These are phyloP conservation scores for Zelopaecilomyces penicillatus DNA, from an alignment of 2,329 filamentous ascomycete species.

Conservation along the genomic window DNA sequence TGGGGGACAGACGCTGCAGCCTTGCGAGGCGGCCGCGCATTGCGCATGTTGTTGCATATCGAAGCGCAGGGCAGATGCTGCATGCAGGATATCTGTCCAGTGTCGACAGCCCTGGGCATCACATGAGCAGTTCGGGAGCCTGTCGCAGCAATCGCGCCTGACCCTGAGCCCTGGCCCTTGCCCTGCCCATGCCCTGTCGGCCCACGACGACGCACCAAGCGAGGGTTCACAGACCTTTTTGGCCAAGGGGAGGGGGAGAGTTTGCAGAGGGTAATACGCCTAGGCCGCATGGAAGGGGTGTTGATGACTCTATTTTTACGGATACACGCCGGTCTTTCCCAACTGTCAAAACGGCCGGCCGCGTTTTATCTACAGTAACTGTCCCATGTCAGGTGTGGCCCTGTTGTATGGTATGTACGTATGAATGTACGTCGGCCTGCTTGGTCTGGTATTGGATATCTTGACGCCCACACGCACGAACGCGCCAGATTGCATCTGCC, in stretches of 20 bases:
- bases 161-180: not conserved
- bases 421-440: too few species aligned
- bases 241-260: not conserved
- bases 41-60: not conserved
- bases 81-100: conserved; percentile 3
- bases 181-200: not conserved
- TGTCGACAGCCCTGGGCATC: conserved; percentile 5
- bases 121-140: conserved; percentile 7
- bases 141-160: conserved; percentile 1
- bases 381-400: too few species aligned
- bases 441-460: not conserved
- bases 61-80: conserved; percentile 2
- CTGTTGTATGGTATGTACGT: too few species aligned
- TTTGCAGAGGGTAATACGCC: not conserved
- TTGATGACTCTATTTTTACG: conserved; percentile 1
- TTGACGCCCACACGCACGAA: conserved; percentile 2
- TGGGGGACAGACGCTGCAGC: conserved; percentile 2
- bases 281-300: not conserved
- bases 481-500: conserved; percentile 2
- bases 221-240: not conserved
- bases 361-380: too few species aligned
- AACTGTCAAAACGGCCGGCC: not conserved
- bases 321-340: not conserved
- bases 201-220: not conserved
- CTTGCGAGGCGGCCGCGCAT: conserved; percentile 1